Percentiles rank a stretch among this genome's conserved stretches.
These are phyloP conservation scores for Xylaria sp. DNA, from an alignment of 2,329 filamentous ascomycete species.

Conservation along the genomic window DNA sequence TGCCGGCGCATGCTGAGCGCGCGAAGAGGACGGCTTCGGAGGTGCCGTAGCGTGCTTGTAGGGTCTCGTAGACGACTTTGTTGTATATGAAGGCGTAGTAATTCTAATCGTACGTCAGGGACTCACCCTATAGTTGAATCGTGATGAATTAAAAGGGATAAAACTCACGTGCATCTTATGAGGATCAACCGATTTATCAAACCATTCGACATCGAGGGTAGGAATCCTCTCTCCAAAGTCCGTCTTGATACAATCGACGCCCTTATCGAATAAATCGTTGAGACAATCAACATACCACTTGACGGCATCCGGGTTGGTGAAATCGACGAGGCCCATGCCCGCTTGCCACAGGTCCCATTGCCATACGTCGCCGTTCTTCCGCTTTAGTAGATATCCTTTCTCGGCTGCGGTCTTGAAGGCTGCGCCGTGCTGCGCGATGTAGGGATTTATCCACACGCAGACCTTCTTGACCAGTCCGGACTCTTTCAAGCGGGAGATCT, in stretches of 20 bases:
- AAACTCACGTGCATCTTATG: conserved; percentile 70
- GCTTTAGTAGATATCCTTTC: conserved; percentile 76
- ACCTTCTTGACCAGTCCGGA: conserved; percentile 71
- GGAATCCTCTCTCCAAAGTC: conserved; percentile 81
- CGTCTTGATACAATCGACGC: conserved; percentile 79
- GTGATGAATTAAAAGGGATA: background rate
- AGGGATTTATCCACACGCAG: conserved; percentile 82
- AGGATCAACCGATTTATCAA: conserved; percentile 68
- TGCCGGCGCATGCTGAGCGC: conserved; percentile 73
- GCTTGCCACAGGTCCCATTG: conserved; percentile 84
- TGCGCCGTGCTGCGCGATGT: conserved; percentile 75
- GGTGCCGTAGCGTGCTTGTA: conserved; percentile 64
- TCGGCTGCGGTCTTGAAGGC: conserved; percentile 72
- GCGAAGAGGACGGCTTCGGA: conserved; percentile 73
- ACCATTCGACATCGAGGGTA: conserved; percentile 71
- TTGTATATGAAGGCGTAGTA: conserved; percentile 82
- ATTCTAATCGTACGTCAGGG: conserved; percentile 56
- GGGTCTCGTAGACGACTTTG: conserved; percentile 73
- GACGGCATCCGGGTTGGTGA: conserved; percentile 76
- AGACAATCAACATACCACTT: conserved; percentile 73
- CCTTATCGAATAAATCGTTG: conserved; percentile 72
- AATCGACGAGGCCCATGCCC: conserved; percentile 79
- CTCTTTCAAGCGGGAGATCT: conserved; percentile 72
- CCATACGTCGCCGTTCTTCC: conserved; percentile 75
- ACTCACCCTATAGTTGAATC: background rate